Conservation (phyloP, 2,329 filamentous ascomycete species). For the Hawksworthiomyces lignivorus region DNA sequence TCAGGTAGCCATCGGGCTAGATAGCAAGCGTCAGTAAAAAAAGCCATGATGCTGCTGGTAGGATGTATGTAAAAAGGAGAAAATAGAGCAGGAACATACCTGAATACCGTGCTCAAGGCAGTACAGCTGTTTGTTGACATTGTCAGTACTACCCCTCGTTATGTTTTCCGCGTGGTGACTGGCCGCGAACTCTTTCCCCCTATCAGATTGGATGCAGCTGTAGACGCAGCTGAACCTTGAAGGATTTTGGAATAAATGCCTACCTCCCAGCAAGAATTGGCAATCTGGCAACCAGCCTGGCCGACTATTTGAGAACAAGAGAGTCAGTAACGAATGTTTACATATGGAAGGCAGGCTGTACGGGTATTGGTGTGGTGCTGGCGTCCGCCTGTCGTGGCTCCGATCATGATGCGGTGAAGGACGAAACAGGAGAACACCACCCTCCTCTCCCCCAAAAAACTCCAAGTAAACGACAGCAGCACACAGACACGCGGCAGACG, state of each 20-base stretch:
- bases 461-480: too few species aligned
- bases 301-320: constrained; percentile 63
- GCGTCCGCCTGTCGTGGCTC: background rate
- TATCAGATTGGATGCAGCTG: too few species aligned
- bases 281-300: constrained; percentile 99
- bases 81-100: constrained; percentile 49
- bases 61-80: background rate
- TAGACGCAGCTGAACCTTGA: too few species aligned
- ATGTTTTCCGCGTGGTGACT: too few species aligned
- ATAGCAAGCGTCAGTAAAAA: constrained; percentile 26
- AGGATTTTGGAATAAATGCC: constrained; percentile 37
- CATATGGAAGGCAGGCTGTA: too few species aligned
- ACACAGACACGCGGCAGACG: too few species aligned
- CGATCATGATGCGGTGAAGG: constrained; percentile 35
- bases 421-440: too few species aligned
- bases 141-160: background rate
- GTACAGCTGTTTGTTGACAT: constrained; percentile 64
- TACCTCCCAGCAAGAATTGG: constrained; percentile 99
- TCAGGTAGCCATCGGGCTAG: constrained; percentile 97
- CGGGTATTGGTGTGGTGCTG: too few species aligned
- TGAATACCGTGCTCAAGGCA: constrained; percentile 99
- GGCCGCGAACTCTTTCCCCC: too few species aligned
- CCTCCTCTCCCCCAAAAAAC: too few species aligned
- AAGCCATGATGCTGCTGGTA: too few species aligned
- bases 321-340: constrained; percentile 48